Conservation (phyloP, 306 rosid species). For the Purshia tridentata region DNA sequence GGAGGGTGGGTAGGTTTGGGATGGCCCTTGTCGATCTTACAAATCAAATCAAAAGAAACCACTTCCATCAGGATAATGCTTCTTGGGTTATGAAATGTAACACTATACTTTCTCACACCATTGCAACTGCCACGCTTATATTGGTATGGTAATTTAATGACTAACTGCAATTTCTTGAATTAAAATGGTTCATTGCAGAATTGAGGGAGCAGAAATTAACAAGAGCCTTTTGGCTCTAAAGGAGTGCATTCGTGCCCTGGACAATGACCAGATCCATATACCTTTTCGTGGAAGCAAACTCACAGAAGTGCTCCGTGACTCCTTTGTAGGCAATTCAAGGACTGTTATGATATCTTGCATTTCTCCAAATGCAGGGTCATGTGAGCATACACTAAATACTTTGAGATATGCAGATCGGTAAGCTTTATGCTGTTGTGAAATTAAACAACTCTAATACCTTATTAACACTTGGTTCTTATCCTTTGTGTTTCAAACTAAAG, state of each 20-base stretch:
- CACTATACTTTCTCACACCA: not conserved
- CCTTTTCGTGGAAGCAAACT: conserved; percentile 99
- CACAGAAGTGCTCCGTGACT: conserved; percentile 98
- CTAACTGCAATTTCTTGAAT: not conserved
- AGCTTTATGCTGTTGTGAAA: conserved; percentile 22
- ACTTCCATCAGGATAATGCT: not conserved
- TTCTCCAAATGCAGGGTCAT: conserved; percentile 96
- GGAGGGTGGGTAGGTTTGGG: not conserved
- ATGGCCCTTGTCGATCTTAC: not conserved
- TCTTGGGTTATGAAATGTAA: not conserved
- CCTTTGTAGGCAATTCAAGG: conserved; percentile 94
- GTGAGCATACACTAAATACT: conserved; percentile 95
- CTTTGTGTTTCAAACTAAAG: conserved; percentile 25
- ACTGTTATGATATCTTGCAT: conserved; percentile 98
- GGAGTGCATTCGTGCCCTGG: conserved; percentile 98
- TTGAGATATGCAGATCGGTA: conserved; percentile 98
- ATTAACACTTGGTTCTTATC: not conserved
- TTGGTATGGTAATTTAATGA: not conserved
- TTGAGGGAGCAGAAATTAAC: conserved; percentile 97
- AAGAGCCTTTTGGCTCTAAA: conserved; percentile 96
- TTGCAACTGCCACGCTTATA: not conserved
- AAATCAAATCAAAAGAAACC: not conserved
- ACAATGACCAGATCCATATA: conserved; percentile 95
- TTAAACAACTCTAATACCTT: conserved; percentile 16
- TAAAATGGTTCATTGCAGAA: conserved; percentile 48